phyloP scores from a whole-genome alignment of 1,139 yeast species.

The Nakaseomyces uthaithaninus region DNA sequence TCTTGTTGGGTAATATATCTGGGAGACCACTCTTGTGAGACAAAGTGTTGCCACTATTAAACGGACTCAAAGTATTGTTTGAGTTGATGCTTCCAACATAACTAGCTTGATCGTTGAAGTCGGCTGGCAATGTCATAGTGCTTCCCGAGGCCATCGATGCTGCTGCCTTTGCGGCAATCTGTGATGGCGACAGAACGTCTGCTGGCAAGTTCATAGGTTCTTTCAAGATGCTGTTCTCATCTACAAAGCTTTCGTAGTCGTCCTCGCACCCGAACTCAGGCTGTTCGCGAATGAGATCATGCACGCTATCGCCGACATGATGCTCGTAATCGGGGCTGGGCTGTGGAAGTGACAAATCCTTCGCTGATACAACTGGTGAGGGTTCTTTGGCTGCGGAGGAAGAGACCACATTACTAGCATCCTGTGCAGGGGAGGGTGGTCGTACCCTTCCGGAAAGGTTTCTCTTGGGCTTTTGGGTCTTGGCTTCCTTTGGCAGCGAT shows the following conservation, averaged over 20 bases:
- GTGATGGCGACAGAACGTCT: slow-evolving; percentile 1
- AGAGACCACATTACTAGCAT: too few species aligned
- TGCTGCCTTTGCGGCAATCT: slow-evolving; percentile 4
- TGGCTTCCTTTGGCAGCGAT: too few species aligned
- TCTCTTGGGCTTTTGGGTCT: background rate
- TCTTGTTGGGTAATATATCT: slow-evolving; percentile 23
- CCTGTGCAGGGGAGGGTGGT: slow-evolving; percentile 1
- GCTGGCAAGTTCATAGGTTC: background rate
- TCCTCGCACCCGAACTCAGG: background rate
- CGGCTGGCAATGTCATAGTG: slow-evolving; percentile 5
- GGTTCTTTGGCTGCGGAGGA: too few species aligned
- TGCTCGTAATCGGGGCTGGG: background rate
- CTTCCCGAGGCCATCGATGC: slow-evolving; percentile 2
- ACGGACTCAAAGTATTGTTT: slow-evolving; percentile 15
- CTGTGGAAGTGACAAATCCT: background rate
- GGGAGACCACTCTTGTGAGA: slow-evolving; percentile 24
- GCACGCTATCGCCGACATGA: background rate
- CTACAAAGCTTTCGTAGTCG: background rate
- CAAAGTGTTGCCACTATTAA: slow-evolving; percentile 14
- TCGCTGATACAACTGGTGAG: background rate
- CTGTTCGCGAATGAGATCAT: background rate
- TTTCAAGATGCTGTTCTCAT: background rate
- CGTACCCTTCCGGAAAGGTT: background rate
- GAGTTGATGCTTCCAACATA: slow-evolving; percentile 7
- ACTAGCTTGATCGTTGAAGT: slow-evolving; percentile 6